Conservation (phyloP, 1,284 basidiomycete species). For the Cystobasidium pallidum region DNA sequence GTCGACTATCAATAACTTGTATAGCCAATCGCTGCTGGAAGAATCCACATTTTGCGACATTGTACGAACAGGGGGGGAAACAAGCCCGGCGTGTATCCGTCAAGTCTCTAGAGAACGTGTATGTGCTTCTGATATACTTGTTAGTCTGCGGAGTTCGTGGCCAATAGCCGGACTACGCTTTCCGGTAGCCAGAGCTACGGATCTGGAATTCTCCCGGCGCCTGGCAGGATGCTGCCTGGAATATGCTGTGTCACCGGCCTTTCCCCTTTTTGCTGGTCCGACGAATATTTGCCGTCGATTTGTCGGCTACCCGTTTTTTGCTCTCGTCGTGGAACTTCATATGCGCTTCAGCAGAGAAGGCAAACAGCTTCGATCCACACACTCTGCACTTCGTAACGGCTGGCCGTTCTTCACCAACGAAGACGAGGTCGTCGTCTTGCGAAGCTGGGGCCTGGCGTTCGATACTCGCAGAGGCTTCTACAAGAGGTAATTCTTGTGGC, state of each 20-base stretch:
- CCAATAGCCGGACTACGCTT: too few species aligned
- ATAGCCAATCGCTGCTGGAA: too few species aligned
- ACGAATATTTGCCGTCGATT: background rate
- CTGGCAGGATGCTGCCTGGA: background rate
- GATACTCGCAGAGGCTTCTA: too few species aligned
- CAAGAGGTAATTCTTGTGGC: too few species aligned
- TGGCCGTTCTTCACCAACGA: conserved; percentile 29
- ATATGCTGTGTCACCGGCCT: background rate
- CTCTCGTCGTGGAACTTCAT: conserved; percentile 30
- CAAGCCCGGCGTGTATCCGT: too few species aligned
- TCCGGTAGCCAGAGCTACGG: background rate
- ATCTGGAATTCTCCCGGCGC: background rate
- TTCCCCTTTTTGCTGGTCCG: background rate
- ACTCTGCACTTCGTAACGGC: conserved; percentile 23
- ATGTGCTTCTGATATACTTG: too few species aligned
- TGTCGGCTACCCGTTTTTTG: background rate
- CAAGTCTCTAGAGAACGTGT: too few species aligned
- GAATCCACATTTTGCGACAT: too few species aligned
- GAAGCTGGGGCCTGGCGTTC: conserved; percentile 1
- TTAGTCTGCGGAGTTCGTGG: too few species aligned
- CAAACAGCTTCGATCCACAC: conserved; percentile 36
- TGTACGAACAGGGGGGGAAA: too few species aligned
- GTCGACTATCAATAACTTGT: too few species aligned
- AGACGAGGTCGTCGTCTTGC: conserved; percentile 37
- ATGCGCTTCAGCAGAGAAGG: conserved; percentile 40